Evolutionary conservation across 2,329 filamentous ascomycete genomes (phyloP).

Genomic region (Xylariaceae sp.): DNA sequence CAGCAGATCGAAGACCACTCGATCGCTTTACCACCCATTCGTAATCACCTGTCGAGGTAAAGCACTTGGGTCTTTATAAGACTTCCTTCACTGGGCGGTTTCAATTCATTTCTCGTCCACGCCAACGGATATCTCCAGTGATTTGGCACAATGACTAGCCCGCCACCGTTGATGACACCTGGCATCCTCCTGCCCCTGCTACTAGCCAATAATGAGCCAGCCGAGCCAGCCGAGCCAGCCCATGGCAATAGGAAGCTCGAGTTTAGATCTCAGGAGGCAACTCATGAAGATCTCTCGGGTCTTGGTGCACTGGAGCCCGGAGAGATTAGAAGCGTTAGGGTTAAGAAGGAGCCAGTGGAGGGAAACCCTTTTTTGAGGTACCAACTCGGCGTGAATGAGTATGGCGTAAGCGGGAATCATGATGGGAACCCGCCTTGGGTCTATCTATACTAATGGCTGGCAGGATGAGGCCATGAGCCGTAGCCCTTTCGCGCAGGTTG

Average conservation of each 20-base stretch:
- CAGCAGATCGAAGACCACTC: not conserved
- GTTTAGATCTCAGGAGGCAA: not conserved
- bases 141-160: not conserved
- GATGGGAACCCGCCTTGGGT: not conserved
- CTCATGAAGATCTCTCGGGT: not conserved
- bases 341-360: constrained; percentile 1
- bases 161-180: not conserved
- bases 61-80: not conserved
- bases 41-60: not conserved
- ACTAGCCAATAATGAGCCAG: not conserved
- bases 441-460: not conserved
- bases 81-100: too few species aligned
- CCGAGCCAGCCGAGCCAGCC: not conserved
- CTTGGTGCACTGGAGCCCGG: constrained; percentile 1
- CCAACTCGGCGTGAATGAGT: not conserved
- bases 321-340: not conserved
- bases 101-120: too few species aligned
- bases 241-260: not conserved
- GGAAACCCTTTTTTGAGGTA: not conserved
- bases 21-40: not conserved
- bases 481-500: constrained; percentile 3
- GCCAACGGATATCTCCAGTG: not conserved
- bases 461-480: not conserved
- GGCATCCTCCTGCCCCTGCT: not conserved
- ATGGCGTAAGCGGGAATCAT: constrained; percentile 3